phyloP scores from a whole-genome alignment of 1,284 basidiomycete genomes.

The Mycosarcoma mackinlayi region DNA sequence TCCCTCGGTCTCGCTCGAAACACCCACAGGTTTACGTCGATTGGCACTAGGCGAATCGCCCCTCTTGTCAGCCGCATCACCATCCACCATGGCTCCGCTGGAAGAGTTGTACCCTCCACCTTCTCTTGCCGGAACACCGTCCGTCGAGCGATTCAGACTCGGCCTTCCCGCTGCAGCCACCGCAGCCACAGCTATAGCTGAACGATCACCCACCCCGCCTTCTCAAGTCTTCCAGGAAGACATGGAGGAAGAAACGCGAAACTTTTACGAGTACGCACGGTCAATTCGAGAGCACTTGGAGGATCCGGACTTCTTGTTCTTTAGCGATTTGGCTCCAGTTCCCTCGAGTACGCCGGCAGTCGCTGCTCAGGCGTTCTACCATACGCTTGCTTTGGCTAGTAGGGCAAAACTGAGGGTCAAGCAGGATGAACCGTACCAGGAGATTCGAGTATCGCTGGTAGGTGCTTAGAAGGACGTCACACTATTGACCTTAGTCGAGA shows the following conservation, averaged over 20 bases:
- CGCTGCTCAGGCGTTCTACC: conserved; percentile 67
- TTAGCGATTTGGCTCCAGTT: conserved; percentile 46
- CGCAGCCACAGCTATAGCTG: neutral
- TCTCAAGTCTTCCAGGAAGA: conserved; percentile 24
- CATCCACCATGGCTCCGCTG: conserved; percentile 22
- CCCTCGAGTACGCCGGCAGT: conserved; percentile 45
- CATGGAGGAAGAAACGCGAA: conserved; percentile 38
- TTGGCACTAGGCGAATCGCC: conserved; percentile 22
- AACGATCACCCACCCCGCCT: conserved; percentile 19
- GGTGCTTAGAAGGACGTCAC: neutral
- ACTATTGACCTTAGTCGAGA: no score
- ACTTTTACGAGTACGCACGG: conserved; percentile 43
- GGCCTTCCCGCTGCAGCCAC: conserved; percentile 17
- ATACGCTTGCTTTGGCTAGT: conserved; percentile 58
- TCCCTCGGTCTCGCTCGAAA: conserved; percentile 36
- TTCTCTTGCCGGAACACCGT: conserved; percentile 14
- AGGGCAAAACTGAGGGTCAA: conserved; percentile 47
- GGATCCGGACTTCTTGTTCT: conserved; percentile 40
- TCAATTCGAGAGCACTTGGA: conserved; percentile 24
- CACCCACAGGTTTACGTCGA: conserved; percentile 38
- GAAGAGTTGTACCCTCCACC: conserved; percentile 22
- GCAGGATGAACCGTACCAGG: conserved; percentile 63
- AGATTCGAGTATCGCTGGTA: conserved; percentile 48
- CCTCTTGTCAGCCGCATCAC: conserved; percentile 14
- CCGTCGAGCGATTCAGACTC: conserved; percentile 13